Conservation (phyloP, 306 rosid species). For the Quercus cerris region DNA sequence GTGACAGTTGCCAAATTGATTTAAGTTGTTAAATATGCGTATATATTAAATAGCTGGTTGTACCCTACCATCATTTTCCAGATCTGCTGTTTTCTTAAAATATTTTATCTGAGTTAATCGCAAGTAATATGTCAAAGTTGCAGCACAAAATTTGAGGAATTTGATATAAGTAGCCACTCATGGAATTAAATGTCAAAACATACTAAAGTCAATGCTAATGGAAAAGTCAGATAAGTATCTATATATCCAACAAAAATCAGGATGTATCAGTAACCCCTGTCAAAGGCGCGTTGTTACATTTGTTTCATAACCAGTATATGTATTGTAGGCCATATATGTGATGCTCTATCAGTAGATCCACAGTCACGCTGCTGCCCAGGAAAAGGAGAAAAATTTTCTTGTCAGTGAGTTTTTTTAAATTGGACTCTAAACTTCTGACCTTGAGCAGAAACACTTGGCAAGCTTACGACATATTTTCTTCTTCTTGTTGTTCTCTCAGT, state of each 20-base stretch:
- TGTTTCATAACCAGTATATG: not conserved
- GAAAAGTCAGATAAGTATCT: not conserved
- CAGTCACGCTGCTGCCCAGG: conserved; percentile 73
- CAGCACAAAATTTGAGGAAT: not conserved
- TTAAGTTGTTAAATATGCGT: not conserved
- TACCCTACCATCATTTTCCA: not conserved
- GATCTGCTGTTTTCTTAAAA: not conserved
- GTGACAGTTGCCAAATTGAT: not conserved
- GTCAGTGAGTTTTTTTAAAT: conserved; percentile 78
- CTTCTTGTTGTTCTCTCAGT: conserved; percentile 34
- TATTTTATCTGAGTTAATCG: not conserved
- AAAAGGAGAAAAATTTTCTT: conserved; percentile 73
- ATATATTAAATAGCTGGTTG: not conserved
- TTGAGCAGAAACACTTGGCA: not conserved
- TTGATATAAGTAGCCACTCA: not conserved
- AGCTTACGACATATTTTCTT: not conserved
- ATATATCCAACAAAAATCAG: no score
- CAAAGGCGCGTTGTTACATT: not conserved
- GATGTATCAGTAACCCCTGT: not conserved
- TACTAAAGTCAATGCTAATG: not conserved
- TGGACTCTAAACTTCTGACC: conserved; percentile 15
- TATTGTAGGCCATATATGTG: conserved; percentile 72
- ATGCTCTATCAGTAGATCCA: conserved; percentile 52
- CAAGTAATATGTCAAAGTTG: not conserved
- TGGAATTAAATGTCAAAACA: not conserved